Percentiles rank a stretch among this genome's conserved stretches.
These are phyloP conservation scores for Apiotrichum akiyoshidainum DNA, from an alignment of 1,284 basidiomycete genomes.

Conservation along the genomic window DNA sequence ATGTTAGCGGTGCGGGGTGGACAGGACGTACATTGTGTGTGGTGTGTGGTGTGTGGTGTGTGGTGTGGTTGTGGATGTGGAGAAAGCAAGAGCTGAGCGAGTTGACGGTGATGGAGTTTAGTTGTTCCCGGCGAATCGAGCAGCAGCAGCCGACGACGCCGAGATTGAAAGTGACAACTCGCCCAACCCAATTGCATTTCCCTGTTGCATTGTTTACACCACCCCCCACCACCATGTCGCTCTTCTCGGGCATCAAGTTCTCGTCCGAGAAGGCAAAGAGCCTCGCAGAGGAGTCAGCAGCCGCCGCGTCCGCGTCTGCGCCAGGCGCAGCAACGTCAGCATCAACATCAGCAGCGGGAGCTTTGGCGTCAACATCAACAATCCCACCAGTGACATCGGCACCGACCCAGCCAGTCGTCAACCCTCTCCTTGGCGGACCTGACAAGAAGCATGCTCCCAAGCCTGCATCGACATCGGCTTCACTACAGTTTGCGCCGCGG, in stretches of 20 bases:
- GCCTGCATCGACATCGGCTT: constrained; percentile 29
- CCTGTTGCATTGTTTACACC: not conserved
- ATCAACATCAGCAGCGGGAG: not conserved
- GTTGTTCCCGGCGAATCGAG: too few species aligned
- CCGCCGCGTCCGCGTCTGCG: not conserved
- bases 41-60: not conserved
- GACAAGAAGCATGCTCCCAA: not conserved
- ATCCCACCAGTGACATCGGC: too few species aligned
- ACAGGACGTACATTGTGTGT: constrained; percentile 9
- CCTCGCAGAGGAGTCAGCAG: constrained; percentile 12
- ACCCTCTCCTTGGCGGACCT: not conserved
- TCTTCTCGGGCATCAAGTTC: constrained; percentile 49
- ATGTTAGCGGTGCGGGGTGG: constrained; percentile 1
- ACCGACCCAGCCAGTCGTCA: not conserved
- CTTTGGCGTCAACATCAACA: not conserved
- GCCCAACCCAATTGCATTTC: too few species aligned
- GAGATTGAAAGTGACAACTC: too few species aligned
- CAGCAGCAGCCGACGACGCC: too few species aligned
- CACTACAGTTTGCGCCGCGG: constrained; percentile 47
- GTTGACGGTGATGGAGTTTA: not conserved
- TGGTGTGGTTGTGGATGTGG: not conserved
- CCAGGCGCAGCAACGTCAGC: too few species aligned
- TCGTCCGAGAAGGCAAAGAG: constrained; percentile 21
- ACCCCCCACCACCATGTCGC: constrained; percentile 33
- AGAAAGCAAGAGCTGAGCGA: not conserved